These are phyloP conservation scores for Komagataella pseudopastoris DNA, from an alignment of 805 yeast species.

Conservation along the genomic window DNA sequence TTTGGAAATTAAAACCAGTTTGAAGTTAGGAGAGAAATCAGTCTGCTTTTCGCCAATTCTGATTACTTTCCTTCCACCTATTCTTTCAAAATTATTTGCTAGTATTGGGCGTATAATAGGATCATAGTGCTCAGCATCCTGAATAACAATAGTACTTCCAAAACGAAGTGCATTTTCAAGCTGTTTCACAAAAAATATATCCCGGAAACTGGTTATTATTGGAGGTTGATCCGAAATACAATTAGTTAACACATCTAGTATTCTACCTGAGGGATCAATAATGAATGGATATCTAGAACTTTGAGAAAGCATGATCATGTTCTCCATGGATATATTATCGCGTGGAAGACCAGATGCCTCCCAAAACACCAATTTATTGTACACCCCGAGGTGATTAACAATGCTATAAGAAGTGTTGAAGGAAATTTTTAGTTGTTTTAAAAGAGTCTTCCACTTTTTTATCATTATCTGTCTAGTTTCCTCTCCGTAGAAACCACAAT, in stretches of 20 bases:
- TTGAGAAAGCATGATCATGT: constrained; percentile 34
- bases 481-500: constrained; percentile 47
- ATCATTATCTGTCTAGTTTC: constrained; percentile 23
- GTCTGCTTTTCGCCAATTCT: constrained; percentile 48
- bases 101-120: constrained; percentile 58
- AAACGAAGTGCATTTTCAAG: constrained; percentile 74
- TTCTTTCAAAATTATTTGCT: constrained; percentile 39
- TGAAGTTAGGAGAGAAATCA: constrained; percentile 56
- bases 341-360: constrained; percentile 33
- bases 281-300: constrained; percentile 36
- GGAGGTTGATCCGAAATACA: constrained; percentile 21
- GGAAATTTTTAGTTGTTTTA: constrained; percentile 4
- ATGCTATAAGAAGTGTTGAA: not conserved
- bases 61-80: constrained; percentile 61
- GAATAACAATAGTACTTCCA: constrained; percentile 62
- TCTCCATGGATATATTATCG: constrained; percentile 53
- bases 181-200: constrained; percentile 48
- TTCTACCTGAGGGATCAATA: constrained; percentile 56
- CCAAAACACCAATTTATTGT: constrained; percentile 36
- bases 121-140: constrained; percentile 72
- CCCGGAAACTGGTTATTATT: constrained; percentile 56
- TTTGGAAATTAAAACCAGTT: constrained; percentile 43
- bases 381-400: constrained; percentile 16
- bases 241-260: constrained; percentile 25
- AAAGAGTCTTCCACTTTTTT: constrained; percentile 18